Percentiles rank a stretch among this genome's conserved stretches.
These are phyloP conservation scores for Abortiporus biennis DNA, from an alignment of 1,284 basidiomycete species.

Conservation along the genomic window DNA sequence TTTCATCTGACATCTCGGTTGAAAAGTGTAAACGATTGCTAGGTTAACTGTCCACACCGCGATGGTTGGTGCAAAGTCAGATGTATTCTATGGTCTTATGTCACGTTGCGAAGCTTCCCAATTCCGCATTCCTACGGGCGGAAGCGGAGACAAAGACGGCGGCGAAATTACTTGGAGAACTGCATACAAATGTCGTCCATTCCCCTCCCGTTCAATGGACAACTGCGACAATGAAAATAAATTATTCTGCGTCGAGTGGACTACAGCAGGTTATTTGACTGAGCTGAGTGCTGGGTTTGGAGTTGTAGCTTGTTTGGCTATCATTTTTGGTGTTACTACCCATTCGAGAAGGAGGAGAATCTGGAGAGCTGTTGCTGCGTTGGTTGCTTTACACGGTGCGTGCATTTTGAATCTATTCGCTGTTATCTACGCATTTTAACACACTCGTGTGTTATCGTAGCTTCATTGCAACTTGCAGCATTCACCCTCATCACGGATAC, in stretches of 20 bases:
- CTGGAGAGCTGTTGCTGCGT: conserved; percentile 63
- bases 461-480: conserved; percentile 51
- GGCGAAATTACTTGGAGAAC: conserved; percentile 46
- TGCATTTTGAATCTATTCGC: background rate
- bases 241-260: conserved; percentile 62
- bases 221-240: conserved; percentile 57
- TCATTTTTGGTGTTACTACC: conserved; percentile 65
- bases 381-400: conserved; percentile 57
- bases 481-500: conserved; percentile 64
- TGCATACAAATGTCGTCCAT: conserved; percentile 57
- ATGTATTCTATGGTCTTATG: conserved; percentile 52
- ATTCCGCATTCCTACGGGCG: conserved; percentile 42
- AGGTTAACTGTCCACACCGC: conserved; percentile 58
- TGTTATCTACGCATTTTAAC: background rate
- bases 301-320: conserved; percentile 46
- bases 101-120: conserved; percentile 50
- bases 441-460: conserved; percentile 25
- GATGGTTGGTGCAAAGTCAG: conserved; percentile 39
- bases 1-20: conserved; percentile 15
- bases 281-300: conserved; percentile 61
- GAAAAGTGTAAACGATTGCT: conserved; percentile 9
- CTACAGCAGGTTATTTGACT: conserved; percentile 57
- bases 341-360: conserved; percentile 66
- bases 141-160: too few species aligned
- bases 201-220: conserved; percentile 57